Evolutionary conservation across 2,329 filamentous ascomycete genomes (phyloP).

Genomic region (Ophiostoma pallidulum): DNA sequence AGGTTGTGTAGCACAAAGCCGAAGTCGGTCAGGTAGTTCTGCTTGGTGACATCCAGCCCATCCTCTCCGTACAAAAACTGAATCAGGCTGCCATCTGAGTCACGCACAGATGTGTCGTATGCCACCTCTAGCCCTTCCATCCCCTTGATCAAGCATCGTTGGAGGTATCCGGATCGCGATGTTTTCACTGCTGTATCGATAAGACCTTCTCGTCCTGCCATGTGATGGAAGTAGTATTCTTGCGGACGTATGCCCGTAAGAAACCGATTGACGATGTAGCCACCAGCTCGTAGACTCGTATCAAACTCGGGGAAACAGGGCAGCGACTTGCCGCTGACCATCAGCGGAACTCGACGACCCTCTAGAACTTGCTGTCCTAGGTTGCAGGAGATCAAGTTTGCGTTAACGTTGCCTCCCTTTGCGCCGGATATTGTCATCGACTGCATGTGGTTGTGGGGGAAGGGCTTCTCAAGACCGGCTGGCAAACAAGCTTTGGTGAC

Average conservation of each 20-base stretch:
- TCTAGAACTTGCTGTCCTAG: constrained; percentile 94
- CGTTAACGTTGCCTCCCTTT: constrained; percentile 88
- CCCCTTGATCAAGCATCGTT: constrained; percentile 95
- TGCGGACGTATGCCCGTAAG: constrained; percentile 95
- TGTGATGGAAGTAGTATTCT: constrained; percentile 99
- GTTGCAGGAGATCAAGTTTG: constrained; percentile 95
- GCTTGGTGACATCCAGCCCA: constrained; percentile 86
- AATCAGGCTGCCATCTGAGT: constrained; percentile 84
- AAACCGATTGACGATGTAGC: constrained; percentile 92
- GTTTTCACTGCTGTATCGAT: constrained; percentile 99
- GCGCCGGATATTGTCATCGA: constrained; percentile 95
- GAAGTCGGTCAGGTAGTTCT: constrained; percentile 84
- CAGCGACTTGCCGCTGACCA: constrained; percentile 95
- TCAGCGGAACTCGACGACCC: constrained; percentile 85
- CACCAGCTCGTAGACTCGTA: constrained; percentile 77
- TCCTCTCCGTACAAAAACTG: constrained; percentile 98
- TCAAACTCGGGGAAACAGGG: constrained; percentile 93
- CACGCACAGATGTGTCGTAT: constrained; percentile 89
- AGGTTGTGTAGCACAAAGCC: constrained; percentile 84
- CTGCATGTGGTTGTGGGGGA: constrained; percentile 98
- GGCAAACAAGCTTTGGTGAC: constrained; percentile 77
- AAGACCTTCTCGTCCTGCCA: constrained; percentile 95
- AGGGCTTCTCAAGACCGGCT: constrained; percentile 73
- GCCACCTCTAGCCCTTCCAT: constrained; percentile 91
- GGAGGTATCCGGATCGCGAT: constrained; percentile 89